Conservation (phyloP, 192 early-diverging fungal species). For the Radiomyces spectabilis region DNA sequence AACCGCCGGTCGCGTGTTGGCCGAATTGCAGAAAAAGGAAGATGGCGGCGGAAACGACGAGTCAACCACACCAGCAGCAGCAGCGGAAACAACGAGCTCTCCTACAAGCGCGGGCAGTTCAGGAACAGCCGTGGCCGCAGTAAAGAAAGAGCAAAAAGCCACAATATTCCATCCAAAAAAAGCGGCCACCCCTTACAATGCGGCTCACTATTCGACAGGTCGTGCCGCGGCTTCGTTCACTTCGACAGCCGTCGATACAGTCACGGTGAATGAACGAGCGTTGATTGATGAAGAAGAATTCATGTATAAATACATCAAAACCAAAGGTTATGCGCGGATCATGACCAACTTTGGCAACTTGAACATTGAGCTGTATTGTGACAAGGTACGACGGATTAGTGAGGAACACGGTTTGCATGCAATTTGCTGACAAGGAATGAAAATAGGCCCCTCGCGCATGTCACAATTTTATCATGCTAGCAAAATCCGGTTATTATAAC, state of each 20-base stretch:
- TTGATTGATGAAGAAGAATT: conserved; percentile 78
- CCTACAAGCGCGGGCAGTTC: too few relatives aligned
- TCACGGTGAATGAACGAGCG: conserved; percentile 62
- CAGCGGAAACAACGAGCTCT: too few relatives aligned
- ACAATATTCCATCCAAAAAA: conserved; percentile 29
- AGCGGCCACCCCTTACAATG: conserved; percentile 55
- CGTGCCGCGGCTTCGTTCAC: conserved; percentile 76
- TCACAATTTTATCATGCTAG: conserved; percentile 88
- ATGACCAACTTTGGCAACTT: conserved; percentile 78
- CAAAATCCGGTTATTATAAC: conserved; percentile 84
- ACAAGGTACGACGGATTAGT: conserved; percentile 36
- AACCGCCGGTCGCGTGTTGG: conserved; percentile 46
- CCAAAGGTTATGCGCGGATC: conserved; percentile 71
- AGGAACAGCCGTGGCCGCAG: too few relatives aligned
- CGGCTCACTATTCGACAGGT: conserved; percentile 79
- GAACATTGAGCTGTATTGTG: conserved; percentile 74
- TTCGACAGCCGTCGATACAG: conserved; percentile 70
- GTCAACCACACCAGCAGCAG: too few relatives aligned
- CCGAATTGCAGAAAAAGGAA: conserved; percentile 35
- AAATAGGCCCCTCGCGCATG: conserved; percentile 78
- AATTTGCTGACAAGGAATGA: too few relatives aligned
- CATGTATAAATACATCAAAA: conserved; percentile 79
- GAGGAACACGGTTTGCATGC: too few relatives aligned
- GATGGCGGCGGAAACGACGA: too few relatives aligned
- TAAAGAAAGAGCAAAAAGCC: not conserved